phyloP scores from a whole-genome alignment of 139 green algal genomes.

The Diplosphaera chodatii region DNA sequence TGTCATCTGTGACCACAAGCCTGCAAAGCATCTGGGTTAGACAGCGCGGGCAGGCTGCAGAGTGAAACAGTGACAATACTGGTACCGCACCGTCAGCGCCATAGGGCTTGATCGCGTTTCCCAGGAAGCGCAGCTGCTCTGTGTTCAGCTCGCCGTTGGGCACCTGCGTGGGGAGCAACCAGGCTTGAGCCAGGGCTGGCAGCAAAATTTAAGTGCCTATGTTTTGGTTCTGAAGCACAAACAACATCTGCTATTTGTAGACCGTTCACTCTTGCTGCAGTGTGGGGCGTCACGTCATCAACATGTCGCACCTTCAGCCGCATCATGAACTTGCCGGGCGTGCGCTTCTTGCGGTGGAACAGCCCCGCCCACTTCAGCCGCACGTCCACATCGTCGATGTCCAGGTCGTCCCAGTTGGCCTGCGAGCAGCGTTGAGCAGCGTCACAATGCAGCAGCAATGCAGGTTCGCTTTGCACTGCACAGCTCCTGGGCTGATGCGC shows the following conservation, averaged over 20 bases:
- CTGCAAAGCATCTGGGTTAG: too few species aligned
- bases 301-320: constrained; percentile 88
- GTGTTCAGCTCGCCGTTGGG: constrained; percentile 82
- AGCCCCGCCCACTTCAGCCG: constrained; percentile 95
- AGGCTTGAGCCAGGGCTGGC: too few species aligned
- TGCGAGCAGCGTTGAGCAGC: constrained; percentile 3
- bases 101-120: constrained; percentile 61
- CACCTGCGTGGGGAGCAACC: too few species aligned
- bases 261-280: too few species aligned
- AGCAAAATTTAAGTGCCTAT: too few species aligned
- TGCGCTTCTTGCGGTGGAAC: constrained; percentile 93
- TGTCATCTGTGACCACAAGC: too few species aligned
- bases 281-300: too few species aligned
- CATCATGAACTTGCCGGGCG: constrained; percentile 96
- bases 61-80: not conserved
- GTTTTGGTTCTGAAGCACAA: too few species aligned
- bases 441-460: too few species aligned
- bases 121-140: constrained; percentile 69
- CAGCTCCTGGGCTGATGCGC: too few species aligned
- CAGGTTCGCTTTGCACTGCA: too few species aligned
- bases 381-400: constrained; percentile 92
- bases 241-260: too few species aligned
- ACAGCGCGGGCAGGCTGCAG: not conserved
- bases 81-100: constrained; percentile 52
- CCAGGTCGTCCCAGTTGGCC: constrained; percentile 69